phyloP scores from a whole-genome alignment of 2,329 filamentous ascomycete genomes.

The Colletotrichum orchidophilum region DNA sequence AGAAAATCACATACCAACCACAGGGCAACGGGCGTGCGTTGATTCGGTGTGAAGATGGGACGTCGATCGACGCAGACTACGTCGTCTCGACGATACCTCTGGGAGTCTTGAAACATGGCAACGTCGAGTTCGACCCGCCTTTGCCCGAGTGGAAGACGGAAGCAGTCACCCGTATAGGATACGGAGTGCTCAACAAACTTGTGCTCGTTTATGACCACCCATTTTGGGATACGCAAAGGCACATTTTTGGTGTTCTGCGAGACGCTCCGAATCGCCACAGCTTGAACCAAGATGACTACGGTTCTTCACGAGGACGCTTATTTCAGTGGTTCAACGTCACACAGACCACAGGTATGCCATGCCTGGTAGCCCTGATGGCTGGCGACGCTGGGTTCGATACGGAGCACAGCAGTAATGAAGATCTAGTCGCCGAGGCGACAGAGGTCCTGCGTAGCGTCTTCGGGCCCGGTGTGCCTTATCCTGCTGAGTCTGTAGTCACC shows the following conservation, averaged over 20 bases:
- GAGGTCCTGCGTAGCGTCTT: conserved; percentile 82
- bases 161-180: conserved; percentile 85
- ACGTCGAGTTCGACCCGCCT: conserved; percentile 85
- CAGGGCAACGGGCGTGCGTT: conserved; percentile 43
- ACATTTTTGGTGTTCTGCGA: conserved; percentile 93
- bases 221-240: conserved; percentile 90
- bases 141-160: conserved; percentile 88
- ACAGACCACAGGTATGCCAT: conserved; percentile 87
- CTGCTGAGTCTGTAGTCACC: conserved; percentile 87
- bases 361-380: conserved; percentile 92
- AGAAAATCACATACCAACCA: conserved; percentile 72
- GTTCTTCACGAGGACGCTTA: conserved; percentile 83
- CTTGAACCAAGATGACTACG: conserved; percentile 82
- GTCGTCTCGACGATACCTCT: conserved; percentile 92
- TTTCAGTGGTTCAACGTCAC: conserved; percentile 98
- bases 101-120: conserved; percentile 87
- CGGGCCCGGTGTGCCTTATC: conserved; percentile 74
- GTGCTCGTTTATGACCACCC: conserved; percentile 87
- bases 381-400: conserved; percentile 92
- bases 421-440: conserved; percentile 83
- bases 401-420: conserved; percentile 78
- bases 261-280: conserved; percentile 76
- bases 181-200: conserved; percentile 94
- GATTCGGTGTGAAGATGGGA: conserved; percentile 82
- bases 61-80: conserved; percentile 82